A percentile compares a stretch with the other conserved stretches of the same genome.
Evolutionary conservation across 1,284 basidiomycete species (phyloP).

Genomic region (Stereum hirsutum): DNA sequence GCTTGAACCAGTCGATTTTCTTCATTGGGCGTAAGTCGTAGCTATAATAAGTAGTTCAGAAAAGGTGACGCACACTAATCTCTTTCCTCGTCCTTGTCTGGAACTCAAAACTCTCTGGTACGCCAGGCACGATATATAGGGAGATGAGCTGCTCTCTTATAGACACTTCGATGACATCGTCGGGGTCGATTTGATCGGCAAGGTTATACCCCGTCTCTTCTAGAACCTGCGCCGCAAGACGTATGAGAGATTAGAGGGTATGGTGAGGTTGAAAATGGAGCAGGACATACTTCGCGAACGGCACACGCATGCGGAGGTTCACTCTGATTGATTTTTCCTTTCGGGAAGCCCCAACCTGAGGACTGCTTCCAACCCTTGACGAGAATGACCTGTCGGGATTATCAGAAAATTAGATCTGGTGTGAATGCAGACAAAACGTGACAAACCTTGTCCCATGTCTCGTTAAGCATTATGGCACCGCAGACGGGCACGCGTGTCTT

Average conservation of each 20-base stretch:
- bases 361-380: conserved; percentile 98
- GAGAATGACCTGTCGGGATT: conserved; percentile 67
- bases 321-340: conserved; percentile 97
- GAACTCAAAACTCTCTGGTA: conserved; percentile 88
- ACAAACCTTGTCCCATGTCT: conserved; percentile 84
- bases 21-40: conserved; percentile 21
- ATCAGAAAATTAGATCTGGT: conserved; percentile 8
- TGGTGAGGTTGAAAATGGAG: conserved; percentile 5
- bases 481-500: conserved; percentile 99
- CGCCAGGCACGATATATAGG: conserved; percentile 84
- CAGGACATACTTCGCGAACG: conserved; percentile 68
- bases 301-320: conserved; percentile 83
- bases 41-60: neutral
- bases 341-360: conserved; percentile 97
- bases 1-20: conserved; percentile 96
- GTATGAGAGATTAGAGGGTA: too few relatives aligned
- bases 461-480: conserved; percentile 92
- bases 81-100: conserved; percentile 95
- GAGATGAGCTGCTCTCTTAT: conserved; percentile 89
- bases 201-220: conserved; percentile 95
- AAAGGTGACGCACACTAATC: conserved; percentile 74
- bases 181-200: conserved; percentile 54
- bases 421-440: conserved; percentile 5
- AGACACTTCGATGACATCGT: conserved; percentile 78
- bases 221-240: conserved; percentile 68